phyloP scores from a whole-genome alignment of 2,329 filamentous ascomycete species.

The Diplocarpon mali region DNA sequence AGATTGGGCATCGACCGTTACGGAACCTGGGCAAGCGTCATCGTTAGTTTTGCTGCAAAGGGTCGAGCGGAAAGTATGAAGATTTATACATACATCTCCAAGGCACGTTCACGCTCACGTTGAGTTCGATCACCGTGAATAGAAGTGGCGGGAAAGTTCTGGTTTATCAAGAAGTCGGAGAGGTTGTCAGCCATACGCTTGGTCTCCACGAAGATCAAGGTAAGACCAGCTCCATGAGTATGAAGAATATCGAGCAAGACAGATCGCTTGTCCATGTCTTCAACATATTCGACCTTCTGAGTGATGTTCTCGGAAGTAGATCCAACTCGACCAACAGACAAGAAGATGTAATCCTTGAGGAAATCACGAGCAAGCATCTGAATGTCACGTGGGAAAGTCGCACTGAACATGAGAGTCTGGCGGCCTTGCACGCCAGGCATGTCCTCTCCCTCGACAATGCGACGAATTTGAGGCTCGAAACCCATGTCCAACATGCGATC shows the following conservation, averaged over 20 bases:
- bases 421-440: slow-evolving; percentile 78
- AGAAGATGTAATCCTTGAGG: slow-evolving; percentile 97
- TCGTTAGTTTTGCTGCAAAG: too few species aligned
- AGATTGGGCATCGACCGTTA: slow-evolving; percentile 85
- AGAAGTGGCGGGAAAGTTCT: slow-evolving; percentile 94
- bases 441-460: slow-evolving; percentile 96
- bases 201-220: slow-evolving; percentile 96
- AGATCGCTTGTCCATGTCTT: slow-evolving; percentile 94
- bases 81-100: slow-evolving; percentile 29
- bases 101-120: slow-evolving; percentile 93
- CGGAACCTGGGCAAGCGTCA: slow-evolving; percentile 65
- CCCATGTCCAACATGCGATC: slow-evolving; percentile 99
- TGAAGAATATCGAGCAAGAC: slow-evolving; percentile 95
- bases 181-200: slow-evolving; percentile 99
- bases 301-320: slow-evolving; percentile 99
- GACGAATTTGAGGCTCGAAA: slow-evolving; percentile 99
- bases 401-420: slow-evolving; percentile 99
- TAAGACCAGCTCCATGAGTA: slow-evolving; percentile 80
- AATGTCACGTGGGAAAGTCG: slow-evolving; percentile 97
- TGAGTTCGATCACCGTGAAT: slow-evolving; percentile 98
- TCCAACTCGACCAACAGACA: slow-evolving; percentile 95
- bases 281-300: slow-evolving; percentile 95
- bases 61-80: too few species aligned
- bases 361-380: slow-evolving; percentile 99
- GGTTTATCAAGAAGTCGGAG: slow-evolving; percentile 97